Conservation (phyloP, 1,284 basidiomycete genomes). For the Cryptococcus floricola region DNA sequence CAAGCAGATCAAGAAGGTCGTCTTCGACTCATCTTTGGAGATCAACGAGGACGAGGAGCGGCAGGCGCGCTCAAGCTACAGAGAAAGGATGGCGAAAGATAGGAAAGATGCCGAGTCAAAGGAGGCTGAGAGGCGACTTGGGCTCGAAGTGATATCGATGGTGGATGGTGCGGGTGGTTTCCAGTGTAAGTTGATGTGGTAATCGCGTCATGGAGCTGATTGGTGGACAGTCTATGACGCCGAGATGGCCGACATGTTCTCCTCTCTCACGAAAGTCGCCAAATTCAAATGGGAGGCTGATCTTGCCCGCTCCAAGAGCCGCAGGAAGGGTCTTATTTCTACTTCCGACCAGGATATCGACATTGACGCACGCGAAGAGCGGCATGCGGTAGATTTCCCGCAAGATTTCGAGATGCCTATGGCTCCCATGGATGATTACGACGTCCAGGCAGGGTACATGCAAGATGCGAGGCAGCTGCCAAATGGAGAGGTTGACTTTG, state of each 20-base stretch:
- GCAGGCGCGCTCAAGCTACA: conserved; percentile 12
- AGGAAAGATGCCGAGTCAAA: conserved; percentile 7
- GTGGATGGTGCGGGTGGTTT: conserved; percentile 26
- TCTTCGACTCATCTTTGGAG: conserved; percentile 12
- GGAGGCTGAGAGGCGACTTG: conserved; percentile 8
- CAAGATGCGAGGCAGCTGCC: conserved; percentile 5
- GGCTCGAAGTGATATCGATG: conserved; percentile 12
- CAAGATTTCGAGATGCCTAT: no score
- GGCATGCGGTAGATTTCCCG: no score
- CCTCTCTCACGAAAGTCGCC: conserved; percentile 9
- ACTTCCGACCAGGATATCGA: not conserved
- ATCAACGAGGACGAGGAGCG: conserved; percentile 13
- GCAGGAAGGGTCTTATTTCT: conserved; percentile 1
- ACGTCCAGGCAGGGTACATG: not conserved
- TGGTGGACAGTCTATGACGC: conserved; percentile 25
- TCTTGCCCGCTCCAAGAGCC: conserved; percentile 10
- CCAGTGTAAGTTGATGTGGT: conserved; percentile 18
- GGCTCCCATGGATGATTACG: not conserved
- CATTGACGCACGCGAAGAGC: not conserved
- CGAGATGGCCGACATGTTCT: conserved; percentile 26
- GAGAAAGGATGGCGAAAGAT: conserved; percentile 16
- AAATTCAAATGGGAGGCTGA: conserved; percentile 36
- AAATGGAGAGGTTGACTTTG: not conserved
- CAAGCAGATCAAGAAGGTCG: conserved; percentile 15
- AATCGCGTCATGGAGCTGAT: not conserved